Evolutionary conservation across 129 eudicot species (phyloP), one percentile per base, ranked within the genome.

Genomic region (carrot (Daucus carota)): DNA sequence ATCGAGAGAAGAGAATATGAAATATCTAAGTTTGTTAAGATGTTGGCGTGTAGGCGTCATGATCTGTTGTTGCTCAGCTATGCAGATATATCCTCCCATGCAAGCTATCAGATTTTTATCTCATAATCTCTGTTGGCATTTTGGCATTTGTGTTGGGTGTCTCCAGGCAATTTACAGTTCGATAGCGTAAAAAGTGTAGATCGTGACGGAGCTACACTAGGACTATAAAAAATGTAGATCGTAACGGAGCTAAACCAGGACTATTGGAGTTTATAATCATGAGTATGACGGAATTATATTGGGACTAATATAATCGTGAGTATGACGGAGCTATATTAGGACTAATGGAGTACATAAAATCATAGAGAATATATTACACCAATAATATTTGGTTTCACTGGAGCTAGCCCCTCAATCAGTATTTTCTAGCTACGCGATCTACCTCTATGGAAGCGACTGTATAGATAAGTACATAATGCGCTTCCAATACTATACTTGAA

Each of bases 1-100:
- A 77, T 84, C 84, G 65, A 66, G 87, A 76, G 43, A 40, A 40
- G 43, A 40, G 43, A n/a, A 40, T 40, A 40, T 36, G 40, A 1
- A 36, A 1, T 36, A 36, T 36, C 40, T 1, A 36, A 1, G 67
- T 59, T 12, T 34, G n/a, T 14, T 24, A 40, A 20, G 44, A 29
- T 14, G 44, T 36, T 38, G 44, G 74, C 65, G 77, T 65, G 79
- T 74, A 15, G 20, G 28, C 43, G 28, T 42, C 75, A 50, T 43
- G 3, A 44, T 69, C 76, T 59, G 26, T 70, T 75, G 22, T 6
- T 0, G 20, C 52, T 46, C 52, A 46, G 16, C 52, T 3, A 46
- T 46, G 52, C 17, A 44, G 13, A 44, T 10, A 12, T 44, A 44
- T 44, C 3, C 40, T 36, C 40, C 3, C 40, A 36, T 36, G 40